phyloP scores from a whole-genome alignment of 2,329 filamentous ascomycete genomes.

The Aspergillus ibericus region DNA sequence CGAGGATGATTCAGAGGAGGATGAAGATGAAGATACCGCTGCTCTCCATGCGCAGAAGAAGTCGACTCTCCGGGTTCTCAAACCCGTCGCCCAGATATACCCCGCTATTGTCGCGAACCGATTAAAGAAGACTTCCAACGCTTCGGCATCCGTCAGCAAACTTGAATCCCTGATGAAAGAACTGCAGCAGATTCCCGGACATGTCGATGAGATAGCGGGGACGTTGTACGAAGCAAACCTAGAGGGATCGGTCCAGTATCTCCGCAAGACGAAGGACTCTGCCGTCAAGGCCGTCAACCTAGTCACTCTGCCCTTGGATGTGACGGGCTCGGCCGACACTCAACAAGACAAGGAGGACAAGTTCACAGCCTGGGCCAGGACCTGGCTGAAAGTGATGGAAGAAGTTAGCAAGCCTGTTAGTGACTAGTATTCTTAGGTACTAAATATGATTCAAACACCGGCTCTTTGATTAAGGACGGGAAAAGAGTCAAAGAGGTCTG shows the following conservation, averaged over 20 bases:
- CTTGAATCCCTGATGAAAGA: constrained; percentile 38
- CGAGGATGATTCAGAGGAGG: constrained; percentile 20
- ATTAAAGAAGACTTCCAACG: constrained; percentile 35
- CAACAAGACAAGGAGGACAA: constrained; percentile 64
- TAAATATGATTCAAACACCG: not conserved
- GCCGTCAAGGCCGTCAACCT: constrained; percentile 70
- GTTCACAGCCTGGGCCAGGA: constrained; percentile 73
- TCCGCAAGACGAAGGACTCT: constrained; percentile 32
- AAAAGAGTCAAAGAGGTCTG: not conserved
- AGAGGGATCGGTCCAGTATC: constrained; percentile 33
- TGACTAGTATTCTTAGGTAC: not conserved
- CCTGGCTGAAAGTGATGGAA: constrained; percentile 51
- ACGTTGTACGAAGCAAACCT: constrained; percentile 46
- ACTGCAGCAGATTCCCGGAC: constrained; percentile 40
- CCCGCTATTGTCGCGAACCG: constrained; percentile 45
- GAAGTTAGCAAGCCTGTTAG: constrained; percentile 38
- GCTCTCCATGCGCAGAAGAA: constrained; percentile 44
- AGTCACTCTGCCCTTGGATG: constrained; percentile 70
- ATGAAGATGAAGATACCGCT: constrained; percentile 30
- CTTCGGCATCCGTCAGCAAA: constrained; percentile 22
- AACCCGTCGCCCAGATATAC: constrained; percentile 45
- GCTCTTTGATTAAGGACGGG: not conserved
- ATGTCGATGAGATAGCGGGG: constrained; percentile 48
- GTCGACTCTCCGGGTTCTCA: constrained; percentile 43
- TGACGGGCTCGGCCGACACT: constrained; percentile 59